phyloP scores from a whole-genome alignment of 805 yeast species.

The Sugiyamaella valdiviana region DNA sequence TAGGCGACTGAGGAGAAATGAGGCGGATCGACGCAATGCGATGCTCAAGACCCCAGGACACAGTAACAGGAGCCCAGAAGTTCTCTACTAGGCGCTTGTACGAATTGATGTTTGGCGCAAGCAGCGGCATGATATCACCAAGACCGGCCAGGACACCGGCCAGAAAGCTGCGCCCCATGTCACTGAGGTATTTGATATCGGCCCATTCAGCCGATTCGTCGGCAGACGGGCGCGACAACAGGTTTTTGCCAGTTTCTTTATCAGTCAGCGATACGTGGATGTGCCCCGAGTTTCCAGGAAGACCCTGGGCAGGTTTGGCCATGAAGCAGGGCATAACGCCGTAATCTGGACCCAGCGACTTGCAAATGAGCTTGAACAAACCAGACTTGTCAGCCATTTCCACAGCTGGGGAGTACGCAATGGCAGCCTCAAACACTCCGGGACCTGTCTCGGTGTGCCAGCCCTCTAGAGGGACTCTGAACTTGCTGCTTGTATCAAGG shows the following conservation, averaged over 20 bases:
- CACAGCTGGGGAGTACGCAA: slow-evolving; percentile 27
- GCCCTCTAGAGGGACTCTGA: slow-evolving; percentile 29
- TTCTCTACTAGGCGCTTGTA: slow-evolving; percentile 32
- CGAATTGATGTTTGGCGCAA: slow-evolving; percentile 33
- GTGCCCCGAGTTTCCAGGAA: slow-evolving; percentile 35
- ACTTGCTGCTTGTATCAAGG: slow-evolving; percentile 18
- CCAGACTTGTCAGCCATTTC: slow-evolving; percentile 30
- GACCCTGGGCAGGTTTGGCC: slow-evolving; percentile 33
- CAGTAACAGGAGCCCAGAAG: slow-evolving; percentile 35
- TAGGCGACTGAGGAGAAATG: slow-evolving; percentile 25
- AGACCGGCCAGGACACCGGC: slow-evolving; percentile 33
- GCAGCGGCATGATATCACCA: slow-evolving; percentile 31
- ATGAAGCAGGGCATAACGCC: slow-evolving; percentile 32
- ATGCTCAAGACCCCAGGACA: slow-evolving; percentile 33
- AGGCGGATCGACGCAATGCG: slow-evolving; percentile 31
- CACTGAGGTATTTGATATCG: slow-evolving; percentile 25
- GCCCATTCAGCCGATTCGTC: slow-evolving; percentile 26
- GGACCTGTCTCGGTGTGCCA: slow-evolving; percentile 36
- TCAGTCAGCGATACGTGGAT: slow-evolving; percentile 29
- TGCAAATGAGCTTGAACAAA: slow-evolving; percentile 29
- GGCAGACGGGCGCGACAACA: slow-evolving; percentile 23
- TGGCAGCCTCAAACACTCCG: slow-evolving; percentile 33
- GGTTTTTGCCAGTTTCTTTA: slow-evolving; percentile 21
- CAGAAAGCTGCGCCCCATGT: slow-evolving; percentile 28
- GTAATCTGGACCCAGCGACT: slow-evolving; percentile 25